These are phyloP conservation scores for Gossypium aridum DNA, from an alignment of 441 rosid genomes.

Conservation along the genomic window DNA sequence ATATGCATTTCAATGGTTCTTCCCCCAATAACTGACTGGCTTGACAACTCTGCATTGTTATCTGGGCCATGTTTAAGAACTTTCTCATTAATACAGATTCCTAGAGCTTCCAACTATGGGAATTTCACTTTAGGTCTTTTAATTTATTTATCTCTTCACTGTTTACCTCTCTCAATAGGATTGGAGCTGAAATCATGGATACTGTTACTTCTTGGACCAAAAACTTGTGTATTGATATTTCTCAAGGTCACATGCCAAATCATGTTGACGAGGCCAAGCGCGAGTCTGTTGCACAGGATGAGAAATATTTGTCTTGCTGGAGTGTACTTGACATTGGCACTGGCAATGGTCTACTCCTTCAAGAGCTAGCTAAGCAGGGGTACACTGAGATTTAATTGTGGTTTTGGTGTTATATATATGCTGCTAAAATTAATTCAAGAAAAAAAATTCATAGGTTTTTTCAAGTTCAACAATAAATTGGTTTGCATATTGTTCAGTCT, in stretches of 20 bases:
- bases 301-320: constrained; percentile 65
- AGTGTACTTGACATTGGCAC: constrained; percentile 93
- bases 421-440: not conserved
- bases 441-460: not conserved
- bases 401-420: constrained; percentile 25
- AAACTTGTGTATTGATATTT: constrained; percentile 59
- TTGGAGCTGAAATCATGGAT: constrained; percentile 88
- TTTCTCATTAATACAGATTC: not conserved
- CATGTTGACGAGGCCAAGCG: constrained; percentile 32
- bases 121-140: not conserved
- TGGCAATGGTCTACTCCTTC: constrained; percentile 91
- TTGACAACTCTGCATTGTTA: not conserved
- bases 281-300: constrained; percentile 42
- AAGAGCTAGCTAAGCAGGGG: constrained; percentile 94
- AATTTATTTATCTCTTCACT: not conserved
- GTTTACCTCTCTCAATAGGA: constrained; percentile 36
- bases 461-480: not conserved
- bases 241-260: constrained; percentile 43
- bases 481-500: not conserved
- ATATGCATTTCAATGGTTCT: not conserved
- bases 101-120: not conserved
- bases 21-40: not conserved
- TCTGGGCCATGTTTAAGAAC: not conserved
- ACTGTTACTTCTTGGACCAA: constrained; percentile 81
- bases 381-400: constrained; percentile 24